A percentile compares a stretch with the other conserved stretches of the same genome.
Evolutionary conservation across 768 basidiomycete species (phyloP).

Genomic region (Auricularia sp.): DNA sequence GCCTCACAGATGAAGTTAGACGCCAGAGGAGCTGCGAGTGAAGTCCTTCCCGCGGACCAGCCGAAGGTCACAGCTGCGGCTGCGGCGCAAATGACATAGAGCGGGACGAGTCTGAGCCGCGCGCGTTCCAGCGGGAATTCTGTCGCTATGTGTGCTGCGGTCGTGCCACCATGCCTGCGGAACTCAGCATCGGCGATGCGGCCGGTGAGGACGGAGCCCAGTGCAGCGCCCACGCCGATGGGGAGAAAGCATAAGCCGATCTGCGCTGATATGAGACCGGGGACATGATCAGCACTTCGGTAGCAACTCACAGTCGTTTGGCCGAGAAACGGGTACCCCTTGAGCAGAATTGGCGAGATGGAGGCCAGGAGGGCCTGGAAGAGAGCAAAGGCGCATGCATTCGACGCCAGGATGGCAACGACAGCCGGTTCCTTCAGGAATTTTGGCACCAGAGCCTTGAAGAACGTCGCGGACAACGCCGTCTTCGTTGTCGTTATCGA

Average conservation of each 20-base stretch:
- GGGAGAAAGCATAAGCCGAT: conserved; percentile 73
- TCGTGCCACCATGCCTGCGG: conserved; percentile 25
- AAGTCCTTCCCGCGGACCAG: conserved; percentile 15
- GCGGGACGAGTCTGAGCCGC: conserved; percentile 15
- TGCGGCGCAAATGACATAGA: conserved; percentile 10
- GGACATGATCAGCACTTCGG: not conserved
- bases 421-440: conserved; percentile 50
- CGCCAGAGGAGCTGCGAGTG: conserved; percentile 17
- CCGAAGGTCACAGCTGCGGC: conserved; percentile 16
- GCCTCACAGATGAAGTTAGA: conserved; percentile 15
- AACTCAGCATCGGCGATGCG: conserved; percentile 61
- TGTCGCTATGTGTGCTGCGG: conserved; percentile 15
- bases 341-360: conserved; percentile 49
- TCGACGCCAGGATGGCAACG: conserved; percentile 42
- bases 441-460: conserved; percentile 5
- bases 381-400: conserved; percentile 42
- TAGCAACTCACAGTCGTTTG: conserved; percentile 28
- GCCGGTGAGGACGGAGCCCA: conserved; percentile 51
- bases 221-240: conserved; percentile 59
- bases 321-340: conserved; percentile 47
- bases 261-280: conserved; percentile 14
- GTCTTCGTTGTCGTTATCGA: not conserved
- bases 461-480: not conserved
- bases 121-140: conserved; percentile 21
- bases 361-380: conserved; percentile 54